Conservation (phyloP, 2,329 filamentous ascomycete species). For the Lecanicillium sp. region DNA sequence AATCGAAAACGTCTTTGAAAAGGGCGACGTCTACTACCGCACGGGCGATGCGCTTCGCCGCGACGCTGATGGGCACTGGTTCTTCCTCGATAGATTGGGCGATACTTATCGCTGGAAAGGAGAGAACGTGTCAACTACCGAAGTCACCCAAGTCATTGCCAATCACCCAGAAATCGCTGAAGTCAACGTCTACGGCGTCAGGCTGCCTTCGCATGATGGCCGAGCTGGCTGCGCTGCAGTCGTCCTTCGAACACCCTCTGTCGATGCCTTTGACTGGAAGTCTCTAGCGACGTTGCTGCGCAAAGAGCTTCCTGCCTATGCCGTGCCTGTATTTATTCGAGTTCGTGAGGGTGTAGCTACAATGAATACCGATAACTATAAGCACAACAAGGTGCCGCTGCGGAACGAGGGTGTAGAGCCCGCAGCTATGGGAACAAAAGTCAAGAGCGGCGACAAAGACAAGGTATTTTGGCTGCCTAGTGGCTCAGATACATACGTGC, state of each 20-base stretch:
- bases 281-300: conserved; percentile 40
- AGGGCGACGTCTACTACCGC: conserved; percentile 61
- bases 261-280: conserved; percentile 47
- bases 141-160: conserved; percentile 58
- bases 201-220: conserved; percentile 57
- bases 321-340: conserved; percentile 66
- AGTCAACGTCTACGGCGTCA: conserved; percentile 63
- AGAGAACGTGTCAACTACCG: conserved; percentile 58
- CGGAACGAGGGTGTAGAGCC: too few species aligned
- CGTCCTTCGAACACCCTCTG: conserved; percentile 41
- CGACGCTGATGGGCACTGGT: conserved; percentile 57
- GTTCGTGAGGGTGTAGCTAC: conserved; percentile 50
- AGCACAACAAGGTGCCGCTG: too few species aligned
- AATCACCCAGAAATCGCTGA: conserved; percentile 50
- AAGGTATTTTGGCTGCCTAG: too few species aligned
- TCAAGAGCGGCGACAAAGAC: too few species aligned
- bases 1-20: conserved; percentile 53
- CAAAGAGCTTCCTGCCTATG: conserved; percentile 58
- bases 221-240: conserved; percentile 58
- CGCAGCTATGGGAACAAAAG: too few species aligned
- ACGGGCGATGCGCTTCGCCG: conserved; percentile 58
- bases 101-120: conserved; percentile 72
- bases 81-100: conserved; percentile 48
- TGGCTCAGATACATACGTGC: too few species aligned
- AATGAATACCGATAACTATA: conserved; percentile 65